Base-by-base conservation (phyloP, 1,284 basidiomycete genomes). In the Pseudozyma thailandica region DNA sequence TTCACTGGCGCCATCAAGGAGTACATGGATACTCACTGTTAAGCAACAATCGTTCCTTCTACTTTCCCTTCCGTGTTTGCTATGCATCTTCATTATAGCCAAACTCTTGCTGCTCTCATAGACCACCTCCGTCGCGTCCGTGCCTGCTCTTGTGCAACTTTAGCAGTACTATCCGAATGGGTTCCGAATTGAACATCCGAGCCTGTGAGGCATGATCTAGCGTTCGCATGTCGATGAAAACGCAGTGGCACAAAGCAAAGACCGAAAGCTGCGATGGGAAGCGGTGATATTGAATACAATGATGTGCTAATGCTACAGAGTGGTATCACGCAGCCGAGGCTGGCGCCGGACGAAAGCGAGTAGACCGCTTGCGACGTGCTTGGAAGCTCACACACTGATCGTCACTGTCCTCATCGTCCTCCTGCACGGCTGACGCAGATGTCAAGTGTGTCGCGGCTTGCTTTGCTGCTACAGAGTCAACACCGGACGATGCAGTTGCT, bases 361-460 rank as follows among this genome's bases (percentile, higher is more conserved):
- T 72, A 4, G 63, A 72, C 35, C 57, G 55, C 41, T 66, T 68
- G 13, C 69, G 48, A 1, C 58, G 58, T 6, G 71, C 71, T 26
- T 69, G 52, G 37, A 73, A 73, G 23, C 60, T 64, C 31, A 73
- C 54, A 42, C 56, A 56, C 23, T 60, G 49, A 5, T 64, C 71
- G 50, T 73, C 71, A 50, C 64, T 69, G 41, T 73, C 71, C 12
- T 64, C 60, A 18, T 69, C 65, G 0, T 69, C 64, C 0, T 62
- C 58, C 8, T 55, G 23, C 12, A 26, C 21, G 2, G 31, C 37
- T 21, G 50, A 25, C 20, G 25, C 12, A 21, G 30, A 20, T 4
- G 25, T 20, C 25, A 42, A 45, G 21, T 20, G 37, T 21, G 44
- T 21, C 20, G 27, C 21, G 5, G 30, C 39, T 9, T 42, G 33